These are phyloP conservation scores for Rhodotorula sp. DNA, from an alignment of 1,284 basidiomycete species.

Conservation along the genomic window DNA sequence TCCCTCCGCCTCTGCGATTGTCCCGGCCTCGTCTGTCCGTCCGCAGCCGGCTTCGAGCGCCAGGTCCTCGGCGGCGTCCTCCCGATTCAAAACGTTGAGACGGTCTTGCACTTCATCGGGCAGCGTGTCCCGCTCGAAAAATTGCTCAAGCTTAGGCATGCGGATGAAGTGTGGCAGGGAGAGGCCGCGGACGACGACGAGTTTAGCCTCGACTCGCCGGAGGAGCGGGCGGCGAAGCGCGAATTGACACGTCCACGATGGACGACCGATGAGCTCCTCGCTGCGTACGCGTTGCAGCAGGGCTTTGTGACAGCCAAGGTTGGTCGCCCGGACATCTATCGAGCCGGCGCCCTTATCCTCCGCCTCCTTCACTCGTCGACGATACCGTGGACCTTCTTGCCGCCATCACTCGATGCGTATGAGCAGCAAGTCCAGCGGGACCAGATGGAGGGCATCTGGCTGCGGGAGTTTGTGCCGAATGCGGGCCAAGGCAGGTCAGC, in stretches of 20 bases:
- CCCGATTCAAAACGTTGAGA: conserved; percentile 74
- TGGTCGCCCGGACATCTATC: conserved; percentile 77
- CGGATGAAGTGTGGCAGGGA: conserved; percentile 51
- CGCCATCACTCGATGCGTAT: neutral
- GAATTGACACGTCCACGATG: conserved; percentile 52
- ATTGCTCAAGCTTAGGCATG: conserved; percentile 59
- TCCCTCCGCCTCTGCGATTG: conserved; percentile 81
- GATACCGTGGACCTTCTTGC: conserved; percentile 43
- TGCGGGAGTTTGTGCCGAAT: conserved; percentile 62
- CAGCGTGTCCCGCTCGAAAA: conserved; percentile 72
- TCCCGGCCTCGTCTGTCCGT: conserved; percentile 56
- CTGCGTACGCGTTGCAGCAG: conserved; percentile 69
- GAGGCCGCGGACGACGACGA: conserved; percentile 49
- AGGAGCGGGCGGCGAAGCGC: conserved; percentile 20
- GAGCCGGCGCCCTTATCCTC: conserved; percentile 74
- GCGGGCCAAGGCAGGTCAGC: conserved; percentile 54
- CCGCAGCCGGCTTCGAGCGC: conserved; percentile 41
- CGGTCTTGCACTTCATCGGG: conserved; percentile 55
- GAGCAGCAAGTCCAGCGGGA: conserved; percentile 16
- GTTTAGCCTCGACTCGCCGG: conserved; percentile 50
- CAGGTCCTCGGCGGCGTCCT: conserved; percentile 74
- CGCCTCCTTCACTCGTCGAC: conserved; percentile 42
- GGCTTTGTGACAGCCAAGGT: conserved; percentile 74
- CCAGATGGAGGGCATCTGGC: conserved; percentile 39
- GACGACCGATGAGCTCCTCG: conserved; percentile 78